Conservation (phyloP, 257 asterid species). For the Nicotiana undulata region DNA sequence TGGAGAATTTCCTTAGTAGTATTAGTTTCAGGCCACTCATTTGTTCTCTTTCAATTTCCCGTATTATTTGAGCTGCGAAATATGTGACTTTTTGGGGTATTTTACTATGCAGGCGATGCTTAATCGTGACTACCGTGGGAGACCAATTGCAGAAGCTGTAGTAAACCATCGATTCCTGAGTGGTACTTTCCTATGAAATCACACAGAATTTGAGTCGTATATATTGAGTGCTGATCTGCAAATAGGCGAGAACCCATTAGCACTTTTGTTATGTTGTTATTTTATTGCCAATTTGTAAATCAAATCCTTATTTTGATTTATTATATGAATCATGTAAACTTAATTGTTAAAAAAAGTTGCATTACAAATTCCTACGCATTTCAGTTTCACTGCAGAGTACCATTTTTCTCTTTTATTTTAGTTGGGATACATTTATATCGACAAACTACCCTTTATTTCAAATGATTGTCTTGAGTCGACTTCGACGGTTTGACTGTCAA, state of each 20-base stretch:
- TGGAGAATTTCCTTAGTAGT: background rate
- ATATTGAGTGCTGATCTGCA: background rate
- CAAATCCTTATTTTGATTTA: background rate
- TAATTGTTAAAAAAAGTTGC: background rate
- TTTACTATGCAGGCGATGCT: slow-evolving; percentile 58
- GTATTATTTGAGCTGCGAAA: too few species aligned
- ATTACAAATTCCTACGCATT: background rate
- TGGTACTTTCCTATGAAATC: slow-evolving; percentile 35
- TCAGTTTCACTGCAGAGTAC: background rate
- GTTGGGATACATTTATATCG: too few species aligned
- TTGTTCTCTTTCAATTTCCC: background rate
- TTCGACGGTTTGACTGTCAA: background rate
- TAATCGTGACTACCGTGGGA: slow-evolving; percentile 54
- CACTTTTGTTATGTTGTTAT: background rate
- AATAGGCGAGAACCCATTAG: background rate
- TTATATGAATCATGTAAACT: background rate
- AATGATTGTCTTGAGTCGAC: background rate
- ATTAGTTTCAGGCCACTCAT: background rate
- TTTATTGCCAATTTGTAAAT: background rate
- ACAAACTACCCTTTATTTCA: too few species aligned
- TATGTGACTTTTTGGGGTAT: background rate
- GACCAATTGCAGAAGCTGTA: slow-evolving; percentile 88
- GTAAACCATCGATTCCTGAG: slow-evolving; percentile 67
- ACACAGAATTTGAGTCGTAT: background rate
- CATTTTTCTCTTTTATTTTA: too few species aligned